Evolutionary conservation across 441 rosid genomes (phyloP).

Genomic region (Gossypium davidsonii): DNA sequence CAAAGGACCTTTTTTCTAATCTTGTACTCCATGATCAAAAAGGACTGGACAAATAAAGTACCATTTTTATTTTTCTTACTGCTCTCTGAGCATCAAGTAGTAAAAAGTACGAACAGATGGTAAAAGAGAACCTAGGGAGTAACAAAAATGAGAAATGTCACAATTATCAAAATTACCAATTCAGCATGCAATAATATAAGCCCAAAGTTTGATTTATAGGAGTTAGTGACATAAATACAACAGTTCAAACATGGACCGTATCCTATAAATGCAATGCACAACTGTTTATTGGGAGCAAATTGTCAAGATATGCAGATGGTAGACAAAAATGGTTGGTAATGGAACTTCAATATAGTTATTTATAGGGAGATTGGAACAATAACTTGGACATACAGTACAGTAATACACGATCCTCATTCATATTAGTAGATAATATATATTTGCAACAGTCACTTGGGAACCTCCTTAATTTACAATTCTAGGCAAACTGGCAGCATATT

Average conservation of each 20-base stretch:
- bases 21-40: neutral
- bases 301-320: neutral
- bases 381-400: neutral
- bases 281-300: neutral
- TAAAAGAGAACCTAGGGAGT: neutral
- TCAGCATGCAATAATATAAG: neutral
- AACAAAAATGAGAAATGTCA: neutral
- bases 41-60: neutral
- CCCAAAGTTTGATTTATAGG: neutral
- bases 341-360: neutral
- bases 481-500: neutral
- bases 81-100: neutral
- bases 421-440: neutral
- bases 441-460: neutral
- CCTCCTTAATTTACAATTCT: neutral
- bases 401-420: neutral
- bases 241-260: neutral
- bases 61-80: neutral
- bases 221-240: neutral
- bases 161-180: neutral
- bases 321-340: neutral
- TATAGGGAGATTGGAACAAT: neutral
- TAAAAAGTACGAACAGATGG: neutral
- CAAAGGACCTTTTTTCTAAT: neutral
- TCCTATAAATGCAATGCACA: neutral